Conservation (phyloP, 2,329 filamentous ascomycete species). For the Colletotrichum graminicola region DNA sequence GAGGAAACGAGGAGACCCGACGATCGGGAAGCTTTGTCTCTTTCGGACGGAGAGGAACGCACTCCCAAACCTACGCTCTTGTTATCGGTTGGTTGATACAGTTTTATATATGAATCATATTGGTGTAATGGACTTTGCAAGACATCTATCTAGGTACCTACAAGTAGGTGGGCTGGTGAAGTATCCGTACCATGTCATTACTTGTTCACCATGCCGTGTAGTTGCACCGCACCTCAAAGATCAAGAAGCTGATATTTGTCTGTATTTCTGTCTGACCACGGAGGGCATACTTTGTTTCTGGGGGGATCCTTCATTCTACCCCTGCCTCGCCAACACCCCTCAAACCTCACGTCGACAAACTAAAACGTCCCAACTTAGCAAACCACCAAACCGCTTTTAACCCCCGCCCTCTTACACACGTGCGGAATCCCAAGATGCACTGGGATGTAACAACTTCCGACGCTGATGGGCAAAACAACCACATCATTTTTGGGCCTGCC, state of each 20-base stretch:
- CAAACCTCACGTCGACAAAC: conserved; percentile 1
- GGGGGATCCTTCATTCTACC: neutral
- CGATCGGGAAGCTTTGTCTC: conserved; percentile 36
- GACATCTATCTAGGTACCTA: neutral
- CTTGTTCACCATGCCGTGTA: too few relatives aligned
- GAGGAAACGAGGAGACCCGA: conserved; percentile 31
- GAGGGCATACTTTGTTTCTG: neutral
- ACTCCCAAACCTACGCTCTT: conserved; percentile 21
- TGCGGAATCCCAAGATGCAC: neutral
- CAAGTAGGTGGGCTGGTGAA: too few relatives aligned
- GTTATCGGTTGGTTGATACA: neutral
- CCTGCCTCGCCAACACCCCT: neutral
- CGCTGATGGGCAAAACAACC: conserved; percentile 8
- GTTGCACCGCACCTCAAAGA: neutral
- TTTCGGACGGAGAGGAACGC: conserved; percentile 41
- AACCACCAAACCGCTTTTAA: neutral
- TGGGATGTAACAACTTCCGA: conserved; percentile 19
- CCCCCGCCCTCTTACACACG: neutral
- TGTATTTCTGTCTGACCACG: neutral
- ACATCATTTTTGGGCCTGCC: neutral
- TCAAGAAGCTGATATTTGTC: neutral
- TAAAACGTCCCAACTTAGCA: conserved; percentile 15
- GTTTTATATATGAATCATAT: neutral
- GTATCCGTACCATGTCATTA: too few relatives aligned
- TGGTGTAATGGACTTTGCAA: neutral